Evolutionary conservation across 768 basidiomycete genomes (phyloP), one percentile per base, ranked within the genome.

Genomic region (Galerina marginata): DNA sequence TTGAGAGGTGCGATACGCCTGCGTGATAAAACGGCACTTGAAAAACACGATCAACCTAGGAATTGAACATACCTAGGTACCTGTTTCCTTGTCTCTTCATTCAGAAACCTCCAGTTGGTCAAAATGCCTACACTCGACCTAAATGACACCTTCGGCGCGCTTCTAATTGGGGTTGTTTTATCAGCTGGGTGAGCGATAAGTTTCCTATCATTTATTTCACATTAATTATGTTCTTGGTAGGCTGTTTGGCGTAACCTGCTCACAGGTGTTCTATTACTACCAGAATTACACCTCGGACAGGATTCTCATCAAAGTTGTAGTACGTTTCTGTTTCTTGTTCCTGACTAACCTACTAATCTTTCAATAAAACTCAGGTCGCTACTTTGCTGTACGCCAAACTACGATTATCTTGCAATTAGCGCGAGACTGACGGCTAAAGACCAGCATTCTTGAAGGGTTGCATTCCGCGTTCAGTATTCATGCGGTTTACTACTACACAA

Each of bases 241-340:
- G 6, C 33, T 56, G 9, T 47, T 33, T 36, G 54, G 54, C n/a
- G 54, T 56, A 23, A 56, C 54, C 15, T 46, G 29, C 45, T 10
- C 45, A n/a, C 54, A 56, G 29, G 54, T 33, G 15, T 56, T 56
- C 37, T 46, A 36, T 25, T 56, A 56, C 36, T 56, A 46, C 25
- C 54, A 56, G 20, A 56, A 56, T 37, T 56, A 56, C 15, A 12
- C 26, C 4, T 46, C 54, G 16, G 54, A 56, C 38, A 14, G 43
- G 2, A 11, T 46, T 3, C 1, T 56, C 9, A 38, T 56, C 43
- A 56, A 46, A 15, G 23, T 15, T 4, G 11, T 45, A 9, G 54
- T 56, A 7, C 29, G 54, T 36, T 10, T n/a, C 44, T 45, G 20
- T 25, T 9, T 16, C 14, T 26, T 25, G n/a, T n/a, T n/a, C n/a